Percentiles rank a stretch among this genome's conserved stretches.
Conservation (phyloP, 2,329 filamentous ascomycete species). For the Hymenoscyphus fraxineus region DNA sequence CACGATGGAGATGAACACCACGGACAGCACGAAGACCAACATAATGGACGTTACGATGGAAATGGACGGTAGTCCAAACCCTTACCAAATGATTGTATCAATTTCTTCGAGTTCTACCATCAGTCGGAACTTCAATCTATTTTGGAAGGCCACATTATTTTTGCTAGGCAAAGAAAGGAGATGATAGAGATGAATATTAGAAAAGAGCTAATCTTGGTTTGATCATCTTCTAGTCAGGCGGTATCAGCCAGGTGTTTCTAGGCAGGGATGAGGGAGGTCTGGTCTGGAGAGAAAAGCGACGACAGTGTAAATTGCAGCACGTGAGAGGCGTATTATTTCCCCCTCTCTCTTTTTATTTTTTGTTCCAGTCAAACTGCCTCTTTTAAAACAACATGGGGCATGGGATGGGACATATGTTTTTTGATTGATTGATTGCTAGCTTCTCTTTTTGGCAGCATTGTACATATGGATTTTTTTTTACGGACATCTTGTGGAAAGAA, state of each 20-base stretch:
- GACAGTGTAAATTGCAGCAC: not conserved
- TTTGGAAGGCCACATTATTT: not conserved
- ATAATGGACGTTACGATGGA: constrained; percentile 33
- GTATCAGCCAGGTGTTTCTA: too few species aligned
- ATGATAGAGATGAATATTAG: not conserved
- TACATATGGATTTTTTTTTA: constrained; percentile 18
- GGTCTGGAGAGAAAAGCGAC: not conserved
- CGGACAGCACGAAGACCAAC: constrained; percentile 28
- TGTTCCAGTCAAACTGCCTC: not conserved
- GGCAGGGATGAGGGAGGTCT: not conserved
- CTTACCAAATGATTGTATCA: not conserved
- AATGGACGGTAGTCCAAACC: constrained; percentile 1
- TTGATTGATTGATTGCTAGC: too few species aligned
- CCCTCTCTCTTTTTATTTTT: not conserved
- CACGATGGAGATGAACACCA: constrained; percentile 78
- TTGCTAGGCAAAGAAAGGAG: not conserved
- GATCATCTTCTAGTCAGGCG: not conserved
- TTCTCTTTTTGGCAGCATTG: constrained; percentile 4
- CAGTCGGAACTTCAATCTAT: not conserved
- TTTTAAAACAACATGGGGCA: not conserved
- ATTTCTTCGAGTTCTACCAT: not conserved
- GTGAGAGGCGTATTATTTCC: not conserved
- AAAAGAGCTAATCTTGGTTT: not conserved
- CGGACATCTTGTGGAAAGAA: constrained; percentile 10
- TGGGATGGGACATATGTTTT: not conserved